Base-by-base conservation (phyloP, 2,329 filamentous ascomycete genomes). In the Cladosporium sp. region DNA sequence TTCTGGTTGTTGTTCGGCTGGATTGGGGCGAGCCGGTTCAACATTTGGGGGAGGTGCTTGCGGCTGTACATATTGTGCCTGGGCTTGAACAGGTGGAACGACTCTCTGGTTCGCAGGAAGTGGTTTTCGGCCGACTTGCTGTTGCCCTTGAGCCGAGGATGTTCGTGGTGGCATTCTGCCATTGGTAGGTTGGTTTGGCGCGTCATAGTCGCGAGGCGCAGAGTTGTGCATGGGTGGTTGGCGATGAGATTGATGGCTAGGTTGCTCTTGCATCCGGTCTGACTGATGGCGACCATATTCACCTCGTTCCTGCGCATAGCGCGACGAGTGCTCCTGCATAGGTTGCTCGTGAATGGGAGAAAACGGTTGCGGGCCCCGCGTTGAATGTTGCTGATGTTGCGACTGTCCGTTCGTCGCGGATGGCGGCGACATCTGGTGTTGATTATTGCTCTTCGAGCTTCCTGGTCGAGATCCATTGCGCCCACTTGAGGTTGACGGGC, bases 291-390 rank as follows among this genome's bases (percentile, higher is more conserved):
- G 36, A 1, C 19, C 42, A 15, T 49, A 19, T 1, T 30, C 51
- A 22, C 20, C 51, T 34, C n/a, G 22, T 43, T 22, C 25, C 38
- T 55, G 25, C 30, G 25, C 17, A 28, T 55, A 20, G 60, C 56
- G 70, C 67, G 45, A 70, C 15, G 38, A 22, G 30, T 30, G 34
- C 20, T 51, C 43, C 20, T 63, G 57, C 34, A 9, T 34, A 36
- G 58, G 59, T 15, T 39, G 39, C 9, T 60, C 59, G 6, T 55
- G 38, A 15, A 45, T 20, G 19, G 60, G 34, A 42, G 59, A 56
- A 17, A 59, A 64, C 3, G 61, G 57, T 17, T 56, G 54, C n/a
- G 20, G 17, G 14, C 17, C 52, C 5, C 40, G 39, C n/a, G 9
- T 22, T 12, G 20, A 14, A 34, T 56, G 55, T 3, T 59, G 39